These are phyloP conservation scores for Aphanomyces invadans DNA, from an alignment of 352 stramenopile species.

Conservation along the genomic window DNA sequence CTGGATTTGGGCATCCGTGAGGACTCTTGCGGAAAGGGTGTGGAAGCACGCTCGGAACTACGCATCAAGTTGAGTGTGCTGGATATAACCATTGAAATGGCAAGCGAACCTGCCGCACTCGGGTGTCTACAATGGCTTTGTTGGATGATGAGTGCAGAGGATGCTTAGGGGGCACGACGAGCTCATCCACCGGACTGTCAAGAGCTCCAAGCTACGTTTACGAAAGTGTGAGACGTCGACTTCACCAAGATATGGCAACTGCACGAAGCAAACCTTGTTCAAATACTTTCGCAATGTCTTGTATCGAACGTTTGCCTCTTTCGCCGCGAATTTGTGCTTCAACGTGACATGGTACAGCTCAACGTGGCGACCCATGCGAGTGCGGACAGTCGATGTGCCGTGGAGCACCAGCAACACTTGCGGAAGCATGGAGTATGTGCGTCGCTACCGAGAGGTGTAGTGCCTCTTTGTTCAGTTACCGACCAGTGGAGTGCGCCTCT, in stretches of 20 bases:
- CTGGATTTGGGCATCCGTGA: background rate
- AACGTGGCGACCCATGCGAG: background rate
- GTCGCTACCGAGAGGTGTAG: too few relatives aligned
- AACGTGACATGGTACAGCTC: slow-evolving; percentile 22
- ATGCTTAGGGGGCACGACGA: background rate
- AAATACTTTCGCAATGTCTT: slow-evolving; percentile 7
- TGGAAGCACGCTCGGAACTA: slow-evolving; percentile 5
- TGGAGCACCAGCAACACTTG: slow-evolving; percentile 11
- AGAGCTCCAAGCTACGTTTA: background rate
- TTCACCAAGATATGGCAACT: background rate
- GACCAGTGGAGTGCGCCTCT: too few relatives aligned
- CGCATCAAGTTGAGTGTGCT: background rate
- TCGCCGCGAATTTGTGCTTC: background rate
- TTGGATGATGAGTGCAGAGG: background rate
- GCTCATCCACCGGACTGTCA: background rate
- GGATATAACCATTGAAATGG: too few relatives aligned
- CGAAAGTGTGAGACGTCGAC: background rate
- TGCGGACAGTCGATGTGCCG: slow-evolving; percentile 1
- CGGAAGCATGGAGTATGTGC: slow-evolving; percentile 1
- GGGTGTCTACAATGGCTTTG: background rate
- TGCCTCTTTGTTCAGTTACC: background rate
- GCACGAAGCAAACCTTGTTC: background rate
- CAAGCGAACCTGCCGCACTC: background rate
- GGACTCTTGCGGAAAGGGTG: background rate
- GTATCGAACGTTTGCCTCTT: background rate